These are phyloP conservation scores for Paraphaeosphaeria sporulosa DNA, from an alignment of 2,329 filamentous ascomycete species.

Conservation along the genomic window DNA sequence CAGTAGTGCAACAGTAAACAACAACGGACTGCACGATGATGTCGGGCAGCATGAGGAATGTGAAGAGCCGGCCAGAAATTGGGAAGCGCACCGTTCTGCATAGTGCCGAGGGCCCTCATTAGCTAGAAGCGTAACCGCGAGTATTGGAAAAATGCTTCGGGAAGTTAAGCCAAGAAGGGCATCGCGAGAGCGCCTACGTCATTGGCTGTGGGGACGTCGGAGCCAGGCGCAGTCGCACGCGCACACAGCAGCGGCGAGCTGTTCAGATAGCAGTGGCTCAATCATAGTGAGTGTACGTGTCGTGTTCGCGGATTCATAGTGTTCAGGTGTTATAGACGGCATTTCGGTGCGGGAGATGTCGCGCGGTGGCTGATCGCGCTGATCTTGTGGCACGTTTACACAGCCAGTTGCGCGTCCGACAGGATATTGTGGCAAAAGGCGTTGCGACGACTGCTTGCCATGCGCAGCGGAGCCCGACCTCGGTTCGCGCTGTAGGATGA, in stretches of 20 bases:
- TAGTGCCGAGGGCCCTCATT: neutral
- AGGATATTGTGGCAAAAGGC: constrained; percentile 21
- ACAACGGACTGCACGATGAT: constrained; percentile 23
- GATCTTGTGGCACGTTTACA: constrained; percentile 17
- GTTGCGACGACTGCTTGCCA: constrained; percentile 18
- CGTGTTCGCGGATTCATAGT: constrained; percentile 1
- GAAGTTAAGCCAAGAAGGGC: constrained; percentile 14
- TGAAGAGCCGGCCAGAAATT: neutral
- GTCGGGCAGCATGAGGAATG: constrained; percentile 17
- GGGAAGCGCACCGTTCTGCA: neutral
- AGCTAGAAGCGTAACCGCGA: neutral
- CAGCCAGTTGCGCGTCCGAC: constrained; percentile 5
- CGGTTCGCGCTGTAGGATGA: neutral
- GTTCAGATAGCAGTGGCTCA: constrained; percentile 1
- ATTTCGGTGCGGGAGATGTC: constrained; percentile 6
- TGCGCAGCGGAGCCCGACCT: neutral
- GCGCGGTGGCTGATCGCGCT: constrained; percentile 23
- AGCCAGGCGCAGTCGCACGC: constrained; percentile 3
- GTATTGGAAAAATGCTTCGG: constrained; percentile 15
- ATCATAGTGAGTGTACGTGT: neutral
- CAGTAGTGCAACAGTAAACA: neutral
- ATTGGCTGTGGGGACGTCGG: constrained; percentile 22
- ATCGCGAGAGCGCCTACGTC: constrained; percentile 27
- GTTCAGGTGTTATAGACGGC: constrained; percentile 12
- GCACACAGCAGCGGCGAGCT: neutral